phyloP scores from a whole-genome alignment of 352 stramenopile species.

The Lagenidium giganteum region DNA sequence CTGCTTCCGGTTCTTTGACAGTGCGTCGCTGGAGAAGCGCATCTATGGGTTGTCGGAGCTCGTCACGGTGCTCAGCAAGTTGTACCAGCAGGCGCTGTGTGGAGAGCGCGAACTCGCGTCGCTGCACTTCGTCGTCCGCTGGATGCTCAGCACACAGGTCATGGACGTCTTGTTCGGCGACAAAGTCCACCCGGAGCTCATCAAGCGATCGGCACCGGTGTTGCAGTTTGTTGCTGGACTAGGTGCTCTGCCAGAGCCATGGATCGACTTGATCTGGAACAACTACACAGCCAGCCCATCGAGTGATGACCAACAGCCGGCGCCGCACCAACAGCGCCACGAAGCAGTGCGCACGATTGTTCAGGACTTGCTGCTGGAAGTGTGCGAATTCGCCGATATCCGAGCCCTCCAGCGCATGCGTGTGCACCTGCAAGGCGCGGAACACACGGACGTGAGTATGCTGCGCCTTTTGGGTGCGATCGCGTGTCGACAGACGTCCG shows the following conservation, averaged over 20 bases:
- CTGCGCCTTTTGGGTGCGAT: too few relatives aligned
- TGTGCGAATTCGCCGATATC: slow-evolving; percentile 51
- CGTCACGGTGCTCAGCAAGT: slow-evolving; percentile 28
- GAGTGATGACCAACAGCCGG: too few relatives aligned
- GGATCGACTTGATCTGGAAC: slow-evolving; percentile 37
- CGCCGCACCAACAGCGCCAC: slow-evolving; percentile 22
- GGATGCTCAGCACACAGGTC: slow-evolving; percentile 42
- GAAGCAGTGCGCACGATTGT: slow-evolving; percentile 33
- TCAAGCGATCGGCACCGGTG: slow-evolving; percentile 55
- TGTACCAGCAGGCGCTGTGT: too few relatives aligned
- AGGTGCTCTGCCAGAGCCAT: slow-evolving; percentile 47
- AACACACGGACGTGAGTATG: too few relatives aligned
- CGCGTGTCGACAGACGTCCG: too few relatives aligned
- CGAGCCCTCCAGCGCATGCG: too few relatives aligned
- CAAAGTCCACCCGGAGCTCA: slow-evolving; percentile 60
- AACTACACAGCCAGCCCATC: neutral
- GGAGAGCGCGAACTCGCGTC: slow-evolving; percentile 18
- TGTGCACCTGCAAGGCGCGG: too few relatives aligned
- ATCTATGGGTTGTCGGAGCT: slow-evolving; percentile 72
- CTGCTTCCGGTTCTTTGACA: slow-evolving; percentile 40
- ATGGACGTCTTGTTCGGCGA: slow-evolving; percentile 53
- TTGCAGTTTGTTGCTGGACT: slow-evolving; percentile 44
- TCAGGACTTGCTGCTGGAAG: slow-evolving; percentile 47
- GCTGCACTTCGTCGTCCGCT: slow-evolving; percentile 22
- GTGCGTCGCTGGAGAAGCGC: slow-evolving; percentile 58